Base-by-base conservation (phyloP, 2,329 filamentous ascomycete genomes). In the Penicillium hesseltinei region DNA sequence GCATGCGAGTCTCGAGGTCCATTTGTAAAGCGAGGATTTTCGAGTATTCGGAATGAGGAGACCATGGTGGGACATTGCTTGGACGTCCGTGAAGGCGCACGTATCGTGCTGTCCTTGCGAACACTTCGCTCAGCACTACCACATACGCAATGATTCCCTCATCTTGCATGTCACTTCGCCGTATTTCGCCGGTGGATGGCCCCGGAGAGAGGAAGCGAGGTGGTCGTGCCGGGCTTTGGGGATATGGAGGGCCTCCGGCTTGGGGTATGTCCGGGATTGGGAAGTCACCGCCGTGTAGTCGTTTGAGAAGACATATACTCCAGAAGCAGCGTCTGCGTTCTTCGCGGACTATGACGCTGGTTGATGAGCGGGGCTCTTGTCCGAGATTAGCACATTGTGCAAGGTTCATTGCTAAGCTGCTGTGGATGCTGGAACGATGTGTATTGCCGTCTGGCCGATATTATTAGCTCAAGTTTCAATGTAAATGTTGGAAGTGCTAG, bases 1-100 rank as follows among this genome's bases (percentile, higher is more conserved):
- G 80, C 62, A 83, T 77, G 3, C 74, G 73, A 7, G 80, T 82
- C 62, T 84, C 81, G 23, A 80, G 72, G 10, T 83, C 80, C 75
- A 83, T 80, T 52, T 81, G 78, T 13, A 77, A 66, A 4, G 78
- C 75, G 50, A 80, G 77, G 29, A 82, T 79, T n/a, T 73, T 76
- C 0, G 81, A 78, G 59, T 82, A 83, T 50, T 83, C 80, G 0
- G 81, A 83, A 45, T 80, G 73, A 0, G 79, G 74, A 10, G 78
- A 80, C 80, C 81, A 80, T 23, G 75, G 78, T 5, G 78, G 77
- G 9, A 79, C 66, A 25, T 69, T 71, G 53, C 75, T 76, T 7
- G 77, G 74, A 35, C 73, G 75, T 17, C 80, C 79, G 25, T 76
- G 74, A 23, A 73, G 72, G 17, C 78, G 74, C 0, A 80, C 80